Percentiles rank a stretch among this genome's conserved stretches.
These are phyloP conservation scores for Vigna radiata DNA, from an alignment of 306 rosid species.

Conservation along the genomic window DNA sequence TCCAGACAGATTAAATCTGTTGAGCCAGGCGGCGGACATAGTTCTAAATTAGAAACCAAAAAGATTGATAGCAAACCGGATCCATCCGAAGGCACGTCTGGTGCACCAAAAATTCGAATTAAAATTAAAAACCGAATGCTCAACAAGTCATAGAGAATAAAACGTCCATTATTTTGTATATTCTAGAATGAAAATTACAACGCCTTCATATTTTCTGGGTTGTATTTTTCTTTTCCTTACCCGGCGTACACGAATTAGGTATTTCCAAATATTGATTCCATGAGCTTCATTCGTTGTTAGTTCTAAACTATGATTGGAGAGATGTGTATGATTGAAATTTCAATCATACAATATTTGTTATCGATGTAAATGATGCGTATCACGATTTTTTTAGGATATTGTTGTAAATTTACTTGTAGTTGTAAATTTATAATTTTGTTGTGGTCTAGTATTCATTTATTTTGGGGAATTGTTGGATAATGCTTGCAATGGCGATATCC, in stretches of 20 bases:
- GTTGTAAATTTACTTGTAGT: slow-evolving; percentile 32
- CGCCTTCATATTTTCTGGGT: slow-evolving; percentile 33
- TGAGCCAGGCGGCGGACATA: slow-evolving; percentile 57
- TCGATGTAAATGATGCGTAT: slow-evolving; percentile 15
- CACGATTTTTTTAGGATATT: not conserved
- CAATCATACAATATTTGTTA: slow-evolving; percentile 30
- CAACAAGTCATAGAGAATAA: slow-evolving; percentile 52
- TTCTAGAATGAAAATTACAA: slow-evolving; percentile 38
- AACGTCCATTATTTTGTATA: slow-evolving; percentile 15
- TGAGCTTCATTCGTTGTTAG: slow-evolving; percentile 42
- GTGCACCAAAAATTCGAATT: slow-evolving; percentile 78
- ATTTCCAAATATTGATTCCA: slow-evolving; percentile 36
- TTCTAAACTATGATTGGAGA: slow-evolving; percentile 13
- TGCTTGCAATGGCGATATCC: not conserved
- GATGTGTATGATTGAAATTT: slow-evolving; percentile 41
- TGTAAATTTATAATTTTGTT: slow-evolving; percentile 34
- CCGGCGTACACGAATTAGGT: slow-evolving; percentile 33
- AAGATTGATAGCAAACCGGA: slow-evolving; percentile 54
- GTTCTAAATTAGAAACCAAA: slow-evolving; percentile 50
- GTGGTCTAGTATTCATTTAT: not conserved
- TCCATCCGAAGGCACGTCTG: slow-evolving; percentile 66
- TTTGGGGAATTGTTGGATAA: no score
- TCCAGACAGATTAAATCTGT: slow-evolving; percentile 52
- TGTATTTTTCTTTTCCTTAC: slow-evolving; percentile 29
- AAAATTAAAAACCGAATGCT: slow-evolving; percentile 70